These are phyloP conservation scores for Skeletonema grethae DNA, from an alignment of 108 stramenopile species.

Conservation along the genomic window DNA sequence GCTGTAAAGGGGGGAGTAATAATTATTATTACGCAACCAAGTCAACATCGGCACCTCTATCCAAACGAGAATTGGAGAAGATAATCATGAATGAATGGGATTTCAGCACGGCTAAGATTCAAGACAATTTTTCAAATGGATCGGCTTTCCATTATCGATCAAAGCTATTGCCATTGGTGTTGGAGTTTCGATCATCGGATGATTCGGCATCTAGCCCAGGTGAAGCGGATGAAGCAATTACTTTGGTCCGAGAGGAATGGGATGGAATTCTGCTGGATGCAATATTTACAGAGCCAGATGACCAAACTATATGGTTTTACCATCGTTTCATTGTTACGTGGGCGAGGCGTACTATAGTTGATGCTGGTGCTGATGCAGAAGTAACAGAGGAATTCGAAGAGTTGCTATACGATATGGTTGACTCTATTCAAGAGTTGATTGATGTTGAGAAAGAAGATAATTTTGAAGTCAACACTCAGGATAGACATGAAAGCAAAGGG, in stretches of 20 bases:
- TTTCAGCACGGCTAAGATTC: slow-evolving; percentile 88
- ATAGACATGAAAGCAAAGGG: slow-evolving; percentile 45
- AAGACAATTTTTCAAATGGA: slow-evolving; percentile 96
- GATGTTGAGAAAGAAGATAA: slow-evolving; percentile 62
- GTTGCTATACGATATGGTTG: slow-evolving; percentile 43
- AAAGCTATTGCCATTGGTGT: slow-evolving; percentile 65
- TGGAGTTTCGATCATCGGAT: slow-evolving; percentile 18
- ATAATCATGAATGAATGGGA: slow-evolving; percentile 78
- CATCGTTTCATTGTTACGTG: slow-evolving; percentile 72
- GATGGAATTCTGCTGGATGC: slow-evolving; percentile 71
- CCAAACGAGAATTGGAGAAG: slow-evolving; percentile 31
- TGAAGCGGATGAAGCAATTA: slow-evolving; percentile 5
- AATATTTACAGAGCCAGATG: slow-evolving; percentile 97
- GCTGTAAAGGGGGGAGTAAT: not conserved
- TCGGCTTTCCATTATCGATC: slow-evolving; percentile 97
- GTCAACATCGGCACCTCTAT: slow-evolving; percentile 8
- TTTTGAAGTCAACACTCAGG: slow-evolving; percentile 23
- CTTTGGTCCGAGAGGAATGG: slow-evolving; percentile 57
- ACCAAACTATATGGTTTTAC: slow-evolving; percentile 98
- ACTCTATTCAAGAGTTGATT: slow-evolving; percentile 44
- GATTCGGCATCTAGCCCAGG: slow-evolving; percentile 12
- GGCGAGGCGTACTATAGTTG: slow-evolving; percentile 16
- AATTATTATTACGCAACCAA: not conserved
- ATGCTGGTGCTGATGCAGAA: slow-evolving; percentile 9
- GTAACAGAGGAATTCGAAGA: slow-evolving; percentile 28